These are phyloP conservation scores for Ceratonia siliqua DNA, from an alignment of 306 rosid genomes.

Conservation along the genomic window DNA sequence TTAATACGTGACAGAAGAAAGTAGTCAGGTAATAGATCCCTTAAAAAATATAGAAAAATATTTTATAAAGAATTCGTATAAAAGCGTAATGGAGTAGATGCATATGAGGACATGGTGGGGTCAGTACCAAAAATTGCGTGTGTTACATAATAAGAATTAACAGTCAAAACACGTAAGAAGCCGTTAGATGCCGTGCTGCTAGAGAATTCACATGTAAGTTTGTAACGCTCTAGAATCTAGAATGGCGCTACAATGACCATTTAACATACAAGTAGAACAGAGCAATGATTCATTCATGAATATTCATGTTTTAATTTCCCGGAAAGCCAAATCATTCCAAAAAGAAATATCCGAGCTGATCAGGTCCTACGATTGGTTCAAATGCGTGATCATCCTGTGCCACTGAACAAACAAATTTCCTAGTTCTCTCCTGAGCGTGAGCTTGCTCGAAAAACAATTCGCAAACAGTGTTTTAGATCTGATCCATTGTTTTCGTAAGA, in stretches of 20 bases:
- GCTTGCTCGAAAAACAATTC: background rate
- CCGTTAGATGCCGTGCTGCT: conserved; percentile 5
- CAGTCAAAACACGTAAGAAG: conserved; percentile 5
- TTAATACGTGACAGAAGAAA: background rate
- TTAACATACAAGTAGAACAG: too few relatives aligned
- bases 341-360: background rate
- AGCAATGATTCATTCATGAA: too few relatives aligned
- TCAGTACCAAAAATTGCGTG: conserved; percentile 2
- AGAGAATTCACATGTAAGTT: too few relatives aligned
- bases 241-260: background rate
- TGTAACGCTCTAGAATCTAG: too few relatives aligned
- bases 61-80: background rate
- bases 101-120: background rate
- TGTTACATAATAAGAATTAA: background rate
- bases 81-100: background rate
- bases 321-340: background rate
- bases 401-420: background rate
- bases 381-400: background rate
- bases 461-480: background rate
- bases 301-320: background rate
- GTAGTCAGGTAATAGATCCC: background rate
- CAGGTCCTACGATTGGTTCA: background rate
- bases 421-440: background rate
- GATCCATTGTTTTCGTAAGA: background rate
- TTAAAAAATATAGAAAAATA: background rate